Evolutionary conservation across 495 filamentous ascomycete genomes (phyloP), one percentile per base, ranked within the genome.

Genomic region (Penicillium pulvis): DNA sequence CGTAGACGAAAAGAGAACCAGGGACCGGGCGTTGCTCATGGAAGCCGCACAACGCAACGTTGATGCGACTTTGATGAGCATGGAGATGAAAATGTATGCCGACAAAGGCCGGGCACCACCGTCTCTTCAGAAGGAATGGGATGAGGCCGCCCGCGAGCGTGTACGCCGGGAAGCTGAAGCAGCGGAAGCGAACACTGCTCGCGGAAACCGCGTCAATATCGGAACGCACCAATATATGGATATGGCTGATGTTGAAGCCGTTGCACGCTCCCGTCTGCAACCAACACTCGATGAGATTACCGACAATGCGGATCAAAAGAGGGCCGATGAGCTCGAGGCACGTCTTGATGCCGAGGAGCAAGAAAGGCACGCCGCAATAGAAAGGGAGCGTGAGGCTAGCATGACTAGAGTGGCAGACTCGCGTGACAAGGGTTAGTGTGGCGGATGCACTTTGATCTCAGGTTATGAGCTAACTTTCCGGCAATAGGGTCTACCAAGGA

Each of bases 241-340:
- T 49, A 83, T 87, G 70, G 79, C 84, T 4, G 91, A 91, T 50
- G 82, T 98, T 42, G 88, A 97, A 55, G 84, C 83, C 11, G 86
- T 97, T 59, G 94, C 94, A 0, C 83, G 84, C 10, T 81, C 81
- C 33, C 86, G 88, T 64, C 81, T 98, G n/a, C 90, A 91, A 70
- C 94, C 94, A 17, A 84, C 94, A 0, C 70, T 98, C n/a, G 90
- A 97, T 65, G 91, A 96, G 62, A 95, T 98, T 39, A 85, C 86
- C 49, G 86, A 87, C 19, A 86, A 83, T 33, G 87, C 88, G 0
- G 90, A 93, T 65, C 75, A 76, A 48, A 85, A 90, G 63, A 78
- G 79, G 41, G 85, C 85, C 11, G 73, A 80, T 53, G 84, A 88
- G 46, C 65, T 83, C 36, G 86, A 87, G 61, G 71, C 74, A 16